Conservation (phyloP, 2,329 filamentous ascomycete genomes). For the Trichophyton verrucosum region DNA sequence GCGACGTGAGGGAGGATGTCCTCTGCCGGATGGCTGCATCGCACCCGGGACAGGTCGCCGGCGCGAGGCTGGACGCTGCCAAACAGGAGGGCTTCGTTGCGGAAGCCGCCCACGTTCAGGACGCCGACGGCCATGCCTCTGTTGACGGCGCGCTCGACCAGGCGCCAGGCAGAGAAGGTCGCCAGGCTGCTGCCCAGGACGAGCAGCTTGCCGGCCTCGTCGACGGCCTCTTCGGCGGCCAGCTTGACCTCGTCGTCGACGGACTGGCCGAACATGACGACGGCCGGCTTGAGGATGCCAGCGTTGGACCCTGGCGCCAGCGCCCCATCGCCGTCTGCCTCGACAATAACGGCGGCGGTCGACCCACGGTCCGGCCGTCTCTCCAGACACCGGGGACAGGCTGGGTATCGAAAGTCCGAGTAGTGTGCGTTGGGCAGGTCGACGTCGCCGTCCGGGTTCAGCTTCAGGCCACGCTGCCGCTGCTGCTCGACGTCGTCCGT, state of each 20-base stretch:
- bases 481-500: constrained; percentile 64
- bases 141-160: constrained; percentile 73
- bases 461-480: constrained; percentile 56
- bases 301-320: constrained; percentile 55
- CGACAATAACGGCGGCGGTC: constrained; percentile 39
- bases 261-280: constrained; percentile 93
- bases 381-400: constrained; percentile 67
- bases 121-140: constrained; percentile 75
- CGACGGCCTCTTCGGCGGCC: constrained; percentile 67
- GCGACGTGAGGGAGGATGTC: constrained; percentile 31
- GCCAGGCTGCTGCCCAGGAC: constrained; percentile 82
- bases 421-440: constrained; percentile 81
- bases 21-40: constrained; percentile 34
- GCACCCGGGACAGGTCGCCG: constrained; percentile 20
- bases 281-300: constrained; percentile 80
- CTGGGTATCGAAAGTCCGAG: constrained; percentile 77
- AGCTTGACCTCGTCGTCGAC: constrained; percentile 58
- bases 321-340: constrained; percentile 68
- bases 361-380: constrained; percentile 42
- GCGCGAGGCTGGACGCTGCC: constrained; percentile 16
- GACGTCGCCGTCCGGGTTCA: constrained; percentile 91
- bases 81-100: constrained; percentile 35
- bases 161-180: constrained; percentile 86
- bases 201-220: constrained; percentile 60
- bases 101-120: constrained; percentile 55